Conservation (phyloP, 2,329 filamentous ascomycete species). For the Hortaea werneckii region DNA sequence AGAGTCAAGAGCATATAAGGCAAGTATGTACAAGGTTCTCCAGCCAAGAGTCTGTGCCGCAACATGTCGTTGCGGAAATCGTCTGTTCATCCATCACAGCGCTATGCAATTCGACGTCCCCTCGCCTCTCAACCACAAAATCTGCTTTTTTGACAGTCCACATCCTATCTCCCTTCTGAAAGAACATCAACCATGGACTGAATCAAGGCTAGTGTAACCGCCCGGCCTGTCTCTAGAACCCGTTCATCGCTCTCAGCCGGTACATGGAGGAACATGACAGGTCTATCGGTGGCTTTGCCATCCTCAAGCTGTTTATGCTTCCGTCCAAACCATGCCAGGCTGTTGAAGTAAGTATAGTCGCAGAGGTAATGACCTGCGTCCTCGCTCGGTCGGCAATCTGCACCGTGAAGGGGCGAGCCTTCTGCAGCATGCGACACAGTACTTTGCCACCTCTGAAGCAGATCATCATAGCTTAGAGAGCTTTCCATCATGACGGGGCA, state of each 20-base stretch:
- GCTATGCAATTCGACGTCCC: too few relatives aligned
- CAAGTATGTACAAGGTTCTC: too few relatives aligned
- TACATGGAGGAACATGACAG: conserved; percentile 34
- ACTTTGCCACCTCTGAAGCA: conserved; percentile 20
- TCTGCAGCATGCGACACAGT: conserved; percentile 17
- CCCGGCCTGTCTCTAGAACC: conserved; percentile 23
- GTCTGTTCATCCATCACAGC: too few relatives aligned
- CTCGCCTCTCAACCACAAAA: too few relatives aligned
- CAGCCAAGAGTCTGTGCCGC: too few relatives aligned
- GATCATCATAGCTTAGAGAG: conserved; percentile 21
- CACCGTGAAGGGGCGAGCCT: conserved; percentile 15
- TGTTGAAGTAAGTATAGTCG: conserved; percentile 36
- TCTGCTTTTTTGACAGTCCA: too few relatives aligned
- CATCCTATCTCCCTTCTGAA: too few relatives aligned
- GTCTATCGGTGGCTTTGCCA: conserved; percentile 13
- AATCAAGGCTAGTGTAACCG: conserved; percentile 21
- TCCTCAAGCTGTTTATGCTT: conserved; percentile 12
- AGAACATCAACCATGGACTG: conserved; percentile 25
- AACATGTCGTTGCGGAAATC: too few relatives aligned
- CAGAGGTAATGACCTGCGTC: conserved; percentile 35
- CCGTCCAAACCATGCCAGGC: conserved; percentile 25
- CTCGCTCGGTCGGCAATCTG: conserved; percentile 27
- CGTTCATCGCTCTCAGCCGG: conserved; percentile 27
- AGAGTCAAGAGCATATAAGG: too few relatives aligned
- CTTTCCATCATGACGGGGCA: conserved; percentile 21